A percentile compares a stretch with the other conserved stretches of the same genome.
Evolutionary conservation across 257 asterid genomes (phyloP).

Genomic region (Ophiorrhiza pumila): DNA sequence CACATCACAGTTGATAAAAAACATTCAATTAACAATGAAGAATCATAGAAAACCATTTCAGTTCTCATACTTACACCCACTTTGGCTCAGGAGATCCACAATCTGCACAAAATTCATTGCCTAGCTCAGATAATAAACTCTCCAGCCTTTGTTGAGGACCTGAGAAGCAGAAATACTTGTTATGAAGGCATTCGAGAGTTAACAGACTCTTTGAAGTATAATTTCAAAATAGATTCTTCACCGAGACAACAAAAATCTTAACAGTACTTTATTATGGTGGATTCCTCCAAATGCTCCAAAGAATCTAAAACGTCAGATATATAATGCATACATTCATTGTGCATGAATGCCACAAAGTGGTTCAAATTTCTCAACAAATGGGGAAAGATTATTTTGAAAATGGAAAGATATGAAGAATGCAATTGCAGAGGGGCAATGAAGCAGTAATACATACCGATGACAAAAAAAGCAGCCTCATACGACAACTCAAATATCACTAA

Average conservation of each 20-base stretch:
- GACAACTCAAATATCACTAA: background rate
- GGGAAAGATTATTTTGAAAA: background rate
- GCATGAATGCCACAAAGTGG: background rate
- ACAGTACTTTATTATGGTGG: background rate
- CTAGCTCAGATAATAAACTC: conserved; percentile 57
- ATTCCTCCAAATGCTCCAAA: background rate
- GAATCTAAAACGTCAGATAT: background rate
- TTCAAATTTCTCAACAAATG: background rate
- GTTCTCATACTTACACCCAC: conserved; percentile 76
- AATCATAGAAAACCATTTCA: background rate
- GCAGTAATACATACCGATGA: background rate
- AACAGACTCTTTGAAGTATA: background rate
- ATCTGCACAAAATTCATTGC: conserved; percentile 78
- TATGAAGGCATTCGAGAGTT: background rate
- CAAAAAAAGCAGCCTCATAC: background rate
- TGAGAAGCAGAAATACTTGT: conserved; percentile 11
- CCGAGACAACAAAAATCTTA: background rate
- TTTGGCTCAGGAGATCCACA: conserved; percentile 92
- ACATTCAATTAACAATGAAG: background rate
- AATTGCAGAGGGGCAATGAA: background rate
- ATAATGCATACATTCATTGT: background rate
- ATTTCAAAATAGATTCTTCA: background rate
- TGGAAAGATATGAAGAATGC: no score
- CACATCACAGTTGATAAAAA: background rate
- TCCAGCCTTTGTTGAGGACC: conserved; percentile 64